Percentiles rank a stretch among this genome's conserved stretches.
phyloP scores from a whole-genome alignment of 768 basidiomycete genomes.

The Zangia roseola region DNA sequence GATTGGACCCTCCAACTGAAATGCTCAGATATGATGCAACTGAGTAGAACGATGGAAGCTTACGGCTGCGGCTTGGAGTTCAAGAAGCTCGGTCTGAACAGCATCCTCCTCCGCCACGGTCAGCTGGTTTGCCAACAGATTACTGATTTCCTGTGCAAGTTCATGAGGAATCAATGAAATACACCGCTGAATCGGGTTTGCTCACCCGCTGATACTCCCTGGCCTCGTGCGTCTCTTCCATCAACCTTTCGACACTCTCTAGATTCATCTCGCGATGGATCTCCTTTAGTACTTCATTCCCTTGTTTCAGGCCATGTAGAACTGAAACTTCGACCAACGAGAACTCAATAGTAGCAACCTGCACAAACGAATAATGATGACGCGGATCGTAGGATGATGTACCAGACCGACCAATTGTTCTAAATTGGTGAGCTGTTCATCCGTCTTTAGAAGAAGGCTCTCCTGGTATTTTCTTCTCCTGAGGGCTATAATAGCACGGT shows the following conservation, averaged over 20 bases:
- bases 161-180: neutral
- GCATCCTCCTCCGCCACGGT: conserved; percentile 91
- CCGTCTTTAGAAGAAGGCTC: conserved; percentile 81
- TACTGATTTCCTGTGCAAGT: conserved; percentile 76
- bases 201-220: conserved; percentile 85
- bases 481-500: conserved; percentile 83
- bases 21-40: neutral
- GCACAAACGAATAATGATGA: neutral
- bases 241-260: conserved; percentile 88
- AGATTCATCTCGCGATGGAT: conserved; percentile 93
- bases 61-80: conserved; percentile 65
- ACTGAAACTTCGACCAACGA: conserved; percentile 92
- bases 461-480: conserved; percentile 95
- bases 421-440: conserved; percentile 82
- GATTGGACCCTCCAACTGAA: conserved; percentile 31
- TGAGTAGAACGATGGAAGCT: conserved; percentile 23
- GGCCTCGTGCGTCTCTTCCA: conserved; percentile 92
- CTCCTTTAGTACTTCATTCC: conserved; percentile 89
- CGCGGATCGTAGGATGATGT: neutral
- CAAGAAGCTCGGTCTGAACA: conserved; percentile 79
- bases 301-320: conserved; percentile 88
- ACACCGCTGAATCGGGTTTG: conserved; percentile 2
- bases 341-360: conserved; percentile 98
- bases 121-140: conserved; percentile 79
- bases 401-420: conserved; percentile 72